phyloP scores from a whole-genome alignment of 2,329 filamentous ascomycete genomes.

The Colletotrichum sp. region DNA sequence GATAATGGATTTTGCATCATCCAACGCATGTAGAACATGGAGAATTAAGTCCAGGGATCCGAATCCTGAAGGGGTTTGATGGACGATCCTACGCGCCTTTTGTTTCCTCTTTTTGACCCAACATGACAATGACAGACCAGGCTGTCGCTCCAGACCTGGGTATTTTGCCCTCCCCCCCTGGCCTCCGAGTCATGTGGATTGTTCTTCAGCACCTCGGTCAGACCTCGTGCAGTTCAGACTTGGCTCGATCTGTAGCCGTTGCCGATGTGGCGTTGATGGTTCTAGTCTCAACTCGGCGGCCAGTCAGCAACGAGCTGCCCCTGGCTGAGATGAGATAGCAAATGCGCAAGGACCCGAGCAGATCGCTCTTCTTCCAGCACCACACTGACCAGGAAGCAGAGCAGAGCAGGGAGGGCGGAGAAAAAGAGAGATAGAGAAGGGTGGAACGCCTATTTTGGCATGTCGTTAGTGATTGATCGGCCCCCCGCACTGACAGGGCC shows the following conservation, averaged over 20 bases:
- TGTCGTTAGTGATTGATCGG: neutral
- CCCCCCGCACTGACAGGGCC: constrained; percentile 7
- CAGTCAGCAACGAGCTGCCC: neutral
- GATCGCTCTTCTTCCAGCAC: neutral
- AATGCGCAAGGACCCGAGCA: neutral
- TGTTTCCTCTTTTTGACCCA: neutral
- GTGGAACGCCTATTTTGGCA: neutral
- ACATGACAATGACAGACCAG: neutral
- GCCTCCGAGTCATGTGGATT: neutral
- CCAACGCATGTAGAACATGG: neutral
- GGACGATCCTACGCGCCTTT: neutral
- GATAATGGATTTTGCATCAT: neutral
- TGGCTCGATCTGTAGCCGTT: neutral
- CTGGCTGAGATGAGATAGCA: neutral
- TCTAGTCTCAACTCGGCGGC: neutral
- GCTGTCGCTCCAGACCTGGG: neutral
- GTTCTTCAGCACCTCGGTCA: neutral
- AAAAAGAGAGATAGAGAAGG: neutral
- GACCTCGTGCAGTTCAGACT: neutral
- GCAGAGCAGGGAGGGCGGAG: neutral
- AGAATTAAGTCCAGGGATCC: neutral
- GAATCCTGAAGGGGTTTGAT: neutral
- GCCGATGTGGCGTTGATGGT: neutral
- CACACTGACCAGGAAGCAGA: neutral
- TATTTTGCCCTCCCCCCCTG: neutral